Evolutionary conservation across 2,329 filamentous ascomycete species (phyloP), one percentile per base, ranked within the genome.

Genomic region (Aureobasidium musti): DNA sequence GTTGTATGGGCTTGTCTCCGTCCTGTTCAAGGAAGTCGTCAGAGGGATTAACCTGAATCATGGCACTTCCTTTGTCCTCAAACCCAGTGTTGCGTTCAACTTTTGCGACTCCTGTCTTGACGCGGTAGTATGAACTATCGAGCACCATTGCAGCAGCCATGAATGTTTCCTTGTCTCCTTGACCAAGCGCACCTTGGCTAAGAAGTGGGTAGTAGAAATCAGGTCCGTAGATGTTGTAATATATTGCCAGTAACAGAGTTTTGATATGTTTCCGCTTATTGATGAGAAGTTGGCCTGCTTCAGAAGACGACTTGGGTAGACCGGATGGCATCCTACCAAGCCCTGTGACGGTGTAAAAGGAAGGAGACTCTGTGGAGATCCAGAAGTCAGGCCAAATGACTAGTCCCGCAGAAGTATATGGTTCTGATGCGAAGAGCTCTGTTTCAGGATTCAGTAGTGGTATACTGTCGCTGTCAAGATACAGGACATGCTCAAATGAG

Each of bases 141-240:
- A 81, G 71, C 11, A 74, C 78, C 4, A 77, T 68, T 10, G 82
- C 80, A 5, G 81, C 81, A 4, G 78, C 74, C 23, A 81, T 72
- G 69, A 83, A 83, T 0, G 81, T 83, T 70, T 83, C 82, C 70
- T 83, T 83, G 72, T 83, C 82, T 14, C 82, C 82, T 71, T 82
- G 77, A 17, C 82, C 82, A 0, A 78, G 74, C 8, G 78, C 81
- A 35, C 81, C 81, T 70, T 82, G 81, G 3, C 77, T 80, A 5
- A 82, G 73, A 0, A 83, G 71, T 0, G 77, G 76, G 67, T 82
- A 83, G 68, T 81, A 83, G 65, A 78, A 77, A 0, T 74, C 70
- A 6, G 81, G 79, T 1, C 80, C 80, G 72, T 78, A 82, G 54
- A 77, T 74, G 69, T 83, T 84, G 72, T 84, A 83, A 70, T 83